Evolutionary conservation across 345 rosid genomes (phyloP), one percentile per base, ranked within the genome.

Genomic region (Microcos paniculata): DNA sequence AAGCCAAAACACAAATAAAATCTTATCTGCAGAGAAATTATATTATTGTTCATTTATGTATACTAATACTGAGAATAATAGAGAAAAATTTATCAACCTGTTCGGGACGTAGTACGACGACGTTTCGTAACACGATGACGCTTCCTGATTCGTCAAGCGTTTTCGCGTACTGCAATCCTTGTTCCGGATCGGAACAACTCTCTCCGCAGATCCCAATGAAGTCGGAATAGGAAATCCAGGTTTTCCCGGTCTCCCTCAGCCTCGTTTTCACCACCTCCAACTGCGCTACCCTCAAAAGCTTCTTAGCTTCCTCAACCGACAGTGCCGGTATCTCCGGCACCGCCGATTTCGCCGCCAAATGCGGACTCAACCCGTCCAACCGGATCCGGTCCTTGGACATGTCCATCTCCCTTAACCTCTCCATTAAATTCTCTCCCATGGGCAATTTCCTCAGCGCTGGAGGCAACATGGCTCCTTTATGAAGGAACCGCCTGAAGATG

Each of bases 61-160:
- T 7, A 3, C 4, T 2, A 2, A 5, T 35, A 35, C 40, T 26
- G 8, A 28, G 18, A 35, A 35, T 45, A 16, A 18, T 45, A 1
- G 70, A 43, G 56, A n/a, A 46, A 48, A 6, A 61, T 16, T 49
- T 33, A 73, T 80, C 61, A 84, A 96, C 99, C 98, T 91, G 90
- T 18, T 94, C 90, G 4, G 99, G 97, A 64, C 78, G 81, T 40
- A 96, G 84, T 68, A 91, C 84, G 70, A 92, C 99, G 15, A 70
- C 71, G 21, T 90, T 76, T 31, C 97, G 94, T 49, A 94, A 18
- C 4, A 96, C 91, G 75, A 96, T 81, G 1, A 91, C 99, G 71
- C 74, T 83, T 61, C 99, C 98, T 0, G 97, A 89, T 69, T 94
- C 92, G 46, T 94, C 98, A 0, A 96, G 90, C 84, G 76, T 70